Evolutionary conservation across 2,329 filamentous ascomycete species (phyloP), one percentile per base, ranked within the genome.

Genomic region (Penicillium sp.): DNA sequence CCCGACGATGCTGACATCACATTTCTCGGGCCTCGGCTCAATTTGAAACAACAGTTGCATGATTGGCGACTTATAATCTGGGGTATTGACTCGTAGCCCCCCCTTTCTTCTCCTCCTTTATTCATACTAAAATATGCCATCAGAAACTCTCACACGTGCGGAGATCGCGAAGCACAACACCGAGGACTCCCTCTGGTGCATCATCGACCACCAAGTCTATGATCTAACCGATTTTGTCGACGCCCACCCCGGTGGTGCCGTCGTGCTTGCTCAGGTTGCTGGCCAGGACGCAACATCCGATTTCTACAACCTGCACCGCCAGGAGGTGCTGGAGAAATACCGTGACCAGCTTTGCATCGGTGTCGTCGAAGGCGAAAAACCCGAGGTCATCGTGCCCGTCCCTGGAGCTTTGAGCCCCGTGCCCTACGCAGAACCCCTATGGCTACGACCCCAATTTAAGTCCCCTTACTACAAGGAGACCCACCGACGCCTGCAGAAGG

Each of bases 221-320:
- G 90, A 96, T 76, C 83, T 93, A 13, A 88, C 87, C 60, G 90
- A 96, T 64, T 96, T 96, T 74, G 76, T 91, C 66, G 89, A 94
- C 71, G 90, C 89, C 23, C 91, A 96, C 69, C 91, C 91, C 0
- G 91, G 91, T 66, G 91, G 91, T 68, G 86, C 87, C 68, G 86
- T 89, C 43, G 91, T 96, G 25, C 84, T 96, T 38, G 82, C 84
- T 53, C 90, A 96, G 76, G 85, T 93, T 48, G 91, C 89, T 31
- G 91, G 91, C 61, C 83, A 86, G 64, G 91, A 96, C 70, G 90
- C 91, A 50, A 96, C 91, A 2, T 79, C 83, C 36, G 89, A 88
- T 56, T 96, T 96, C 77, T 96, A 96, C 84, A 96, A 96, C 79
- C 86, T 96, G 53, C 92, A 96, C 78, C 83, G 91, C 27, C 91